phyloP scores from a whole-genome alignment of 768 basidiomycete genomes.

The Pulveroboletus sp. region DNA sequence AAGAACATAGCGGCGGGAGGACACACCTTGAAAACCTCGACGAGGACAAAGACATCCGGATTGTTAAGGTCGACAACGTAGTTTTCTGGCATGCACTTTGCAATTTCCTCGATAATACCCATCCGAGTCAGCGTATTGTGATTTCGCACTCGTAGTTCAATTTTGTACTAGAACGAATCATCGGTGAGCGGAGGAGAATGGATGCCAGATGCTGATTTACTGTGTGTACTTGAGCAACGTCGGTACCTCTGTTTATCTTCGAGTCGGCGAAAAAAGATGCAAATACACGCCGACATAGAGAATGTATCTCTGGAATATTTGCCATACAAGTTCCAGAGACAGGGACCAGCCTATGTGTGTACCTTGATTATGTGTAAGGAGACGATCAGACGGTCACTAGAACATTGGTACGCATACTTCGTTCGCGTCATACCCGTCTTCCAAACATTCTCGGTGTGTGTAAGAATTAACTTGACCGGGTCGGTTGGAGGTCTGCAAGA shows the following conservation, averaged over 20 bases:
- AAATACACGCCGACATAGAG: constrained; percentile 56
- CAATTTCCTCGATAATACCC: constrained; percentile 63
- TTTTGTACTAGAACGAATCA: constrained; percentile 75
- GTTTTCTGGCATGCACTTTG: constrained; percentile 63
- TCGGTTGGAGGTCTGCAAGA: constrained; percentile 77
- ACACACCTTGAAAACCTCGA: constrained; percentile 80
- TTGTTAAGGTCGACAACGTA: constrained; percentile 67
- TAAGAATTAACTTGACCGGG: constrained; percentile 65
- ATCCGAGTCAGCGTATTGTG: constrained; percentile 66
- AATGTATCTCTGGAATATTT: constrained; percentile 65
- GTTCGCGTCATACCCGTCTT: constrained; percentile 64
- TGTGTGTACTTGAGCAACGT: constrained; percentile 44
- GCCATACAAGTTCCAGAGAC: constrained; percentile 66
- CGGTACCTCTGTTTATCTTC: constrained; percentile 32
- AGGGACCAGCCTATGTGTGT: constrained; percentile 68
- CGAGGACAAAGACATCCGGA: constrained; percentile 71
- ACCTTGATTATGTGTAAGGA: constrained; percentile 39
- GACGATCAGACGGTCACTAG: background rate
- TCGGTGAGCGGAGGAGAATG: background rate
- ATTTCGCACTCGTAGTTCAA: constrained; percentile 73
- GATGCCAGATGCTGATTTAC: constrained; percentile 2
- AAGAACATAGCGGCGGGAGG: background rate
- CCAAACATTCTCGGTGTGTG: constrained; percentile 61
- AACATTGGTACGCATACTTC: constrained; percentile 39
- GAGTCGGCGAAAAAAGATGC: constrained; percentile 52